Conservation (phyloP, 1,284 basidiomycete genomes). For the Lentinus polychrous region DNA sequence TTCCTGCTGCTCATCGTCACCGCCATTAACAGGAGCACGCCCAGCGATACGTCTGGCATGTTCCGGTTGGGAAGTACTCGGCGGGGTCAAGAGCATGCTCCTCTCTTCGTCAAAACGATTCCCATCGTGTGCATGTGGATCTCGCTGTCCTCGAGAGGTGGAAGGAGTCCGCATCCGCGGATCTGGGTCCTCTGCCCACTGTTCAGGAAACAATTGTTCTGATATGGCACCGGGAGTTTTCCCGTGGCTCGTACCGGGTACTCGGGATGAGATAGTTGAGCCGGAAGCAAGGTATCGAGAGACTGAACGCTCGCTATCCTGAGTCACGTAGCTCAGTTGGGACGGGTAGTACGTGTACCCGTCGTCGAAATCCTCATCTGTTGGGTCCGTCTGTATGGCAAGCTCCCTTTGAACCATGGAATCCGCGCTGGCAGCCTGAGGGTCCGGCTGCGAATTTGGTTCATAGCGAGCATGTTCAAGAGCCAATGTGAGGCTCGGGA, state of each 20-base stretch:
- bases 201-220: neutral
- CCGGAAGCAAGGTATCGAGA: neutral
- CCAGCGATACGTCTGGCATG: neutral
- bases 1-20: neutral
- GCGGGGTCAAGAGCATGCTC: neutral
- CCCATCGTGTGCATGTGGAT: neutral
- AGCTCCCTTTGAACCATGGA: no score
- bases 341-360: no score
- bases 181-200: neutral
- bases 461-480: no score
- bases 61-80: neutral
- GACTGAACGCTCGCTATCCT: neutral
- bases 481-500: no score
- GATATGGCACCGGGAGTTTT: neutral
- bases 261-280: neutral
- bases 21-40: neutral
- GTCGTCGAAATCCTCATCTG: no score
- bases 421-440: no score
- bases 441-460: no score
- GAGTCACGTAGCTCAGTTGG: no score
- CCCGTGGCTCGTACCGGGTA: neutral
- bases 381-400: no score
- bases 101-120: neutral
- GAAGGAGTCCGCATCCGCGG: neutral
- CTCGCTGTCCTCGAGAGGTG: neutral